Evolutionary conservation across 768 basidiomycete species (phyloP), one percentile per base, ranked within the genome.

Genomic region (Lentinula raphanica): DNA sequence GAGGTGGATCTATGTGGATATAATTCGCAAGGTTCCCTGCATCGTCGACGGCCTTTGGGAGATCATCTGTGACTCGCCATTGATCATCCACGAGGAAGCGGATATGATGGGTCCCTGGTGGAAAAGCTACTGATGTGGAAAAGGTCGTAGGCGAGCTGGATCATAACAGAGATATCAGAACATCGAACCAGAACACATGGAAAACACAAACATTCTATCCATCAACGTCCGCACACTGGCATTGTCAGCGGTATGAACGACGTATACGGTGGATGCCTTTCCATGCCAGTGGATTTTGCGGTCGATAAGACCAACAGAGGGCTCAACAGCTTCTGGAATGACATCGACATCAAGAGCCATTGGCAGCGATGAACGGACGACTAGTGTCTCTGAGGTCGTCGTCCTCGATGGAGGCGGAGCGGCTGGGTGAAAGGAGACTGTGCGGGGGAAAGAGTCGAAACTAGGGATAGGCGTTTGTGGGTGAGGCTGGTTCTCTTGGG

Each of bases 1-100:
- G 12, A 35, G 39, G 27, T 29, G 48, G 48, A 29, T 46, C 44
- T 9, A 56, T 23, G 27, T 42, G 85, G 58, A 98, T 86, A 68
- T 95, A 98, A 74, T 98, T 98, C 55, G 96, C 92, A 42, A 98
- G 79, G 25, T 88, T 89, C 31, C 96, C 96, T 66, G 93, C 90
- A 68, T 98, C 94, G 67, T 95, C 93, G 50, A 95, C 93, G 1
- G 93, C 93, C 21, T 89, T 87, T 5, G 92, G 89, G 27, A 81
- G 79, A 63, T 90, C 84, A 61, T 87, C 81, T 3, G 88, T 83
- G 9, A 89, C 83, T 61, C 88, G 84, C 87, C 89, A 94, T 45
- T 85, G 82, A 49, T 88, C 91, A 69, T 98, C 96, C 60, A 98
- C 91, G 62, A 98, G 84, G 78, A 97, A 98, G 59, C 94, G 92